Base-by-base conservation (phyloP, 2,329 filamentous ascomycete species). In the Scortechinia acanthostroma region DNA sequence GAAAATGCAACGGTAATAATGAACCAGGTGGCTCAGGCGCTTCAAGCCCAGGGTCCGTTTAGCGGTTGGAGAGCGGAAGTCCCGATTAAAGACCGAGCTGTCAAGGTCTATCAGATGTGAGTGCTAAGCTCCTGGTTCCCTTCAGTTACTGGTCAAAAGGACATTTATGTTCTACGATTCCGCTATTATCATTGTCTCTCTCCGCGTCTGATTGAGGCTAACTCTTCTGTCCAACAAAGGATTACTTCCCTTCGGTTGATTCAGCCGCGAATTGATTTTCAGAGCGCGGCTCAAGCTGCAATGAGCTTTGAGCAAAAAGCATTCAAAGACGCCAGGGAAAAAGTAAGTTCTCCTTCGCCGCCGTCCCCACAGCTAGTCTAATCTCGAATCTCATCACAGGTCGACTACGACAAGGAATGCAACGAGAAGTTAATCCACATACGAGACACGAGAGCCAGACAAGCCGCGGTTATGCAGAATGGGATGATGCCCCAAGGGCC, bases 231-330 rank as follows among this genome's bases (percentile, higher is more conserved):
- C 47, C 28, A 14, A 17, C 30, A 20, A 46, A 68, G 64, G 58
- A 64, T 68, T 46, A 65, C 67, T 22, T 68, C 66, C 33, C 60
- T 72, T 45, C 63, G 66, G 48, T 54, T 72, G 21, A 64, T 70
- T 33, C 59, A 68, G 47, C 65, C 66, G 21, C 61, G 60, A 22
- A 59, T 67, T 43, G 58, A 65, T 42, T 46, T 65, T 4, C 51
- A 58, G 25, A 55, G 55, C 42, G 62, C 64, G 16, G 58, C 68
- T 30, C 55, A 63, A 22, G 62, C 63, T 28, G 68, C 68, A 15
- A 50, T 69, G 40, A 58, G 51, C 43, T 71, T 70, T 46, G 69
- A 72, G 51, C 58, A 63, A 42, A 67, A 66, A 46, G 60, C 65
- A 13, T 70, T 71, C 45, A 56, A 58, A 43, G 62, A 68, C 48